phyloP scores from a whole-genome alignment of 1,284 basidiomycete species.

The Psilocybe mexicana region DNA sequence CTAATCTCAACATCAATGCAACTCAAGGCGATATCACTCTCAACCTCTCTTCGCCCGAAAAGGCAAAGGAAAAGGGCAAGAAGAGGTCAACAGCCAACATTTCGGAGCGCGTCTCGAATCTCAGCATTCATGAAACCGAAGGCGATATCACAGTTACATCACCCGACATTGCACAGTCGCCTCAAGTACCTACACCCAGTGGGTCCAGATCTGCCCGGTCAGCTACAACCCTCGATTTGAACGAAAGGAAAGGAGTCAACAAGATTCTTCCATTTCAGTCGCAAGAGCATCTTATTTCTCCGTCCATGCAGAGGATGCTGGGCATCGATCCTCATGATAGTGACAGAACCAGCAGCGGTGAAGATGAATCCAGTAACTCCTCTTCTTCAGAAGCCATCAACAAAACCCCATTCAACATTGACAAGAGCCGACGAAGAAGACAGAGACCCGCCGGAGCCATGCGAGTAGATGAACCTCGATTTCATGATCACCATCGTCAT shows the following conservation, averaged over 20 bases:
- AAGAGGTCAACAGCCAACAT: too few species aligned
- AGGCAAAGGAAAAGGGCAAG: too few species aligned
- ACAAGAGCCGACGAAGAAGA: neutral
- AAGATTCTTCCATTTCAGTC: constrained; percentile 14
- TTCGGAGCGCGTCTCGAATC: too few species aligned
- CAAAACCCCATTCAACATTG: neutral
- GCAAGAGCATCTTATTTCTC: constrained; percentile 16
- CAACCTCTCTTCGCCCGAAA: too few species aligned
- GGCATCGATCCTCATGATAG: constrained; percentile 14
- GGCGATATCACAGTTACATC: neutral
- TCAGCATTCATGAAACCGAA: neutral
- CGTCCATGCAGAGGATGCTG: constrained; percentile 20
- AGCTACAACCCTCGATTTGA: neutral
- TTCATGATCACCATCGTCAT: neutral
- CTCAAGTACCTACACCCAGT: neutral
- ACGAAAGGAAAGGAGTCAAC: constrained; percentile 4
- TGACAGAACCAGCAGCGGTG: neutral
- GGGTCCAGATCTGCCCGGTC: neutral
- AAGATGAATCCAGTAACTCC: neutral
- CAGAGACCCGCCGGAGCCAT: neutral
- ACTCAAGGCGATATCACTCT: neutral
- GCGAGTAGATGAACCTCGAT: neutral
- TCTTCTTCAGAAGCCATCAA: neutral
- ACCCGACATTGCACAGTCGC: neutral
- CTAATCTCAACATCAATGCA: neutral